A percentile compares a stretch with the other conserved stretches of the same genome.
Conservation (phyloP, 1,284 basidiomycete species). For the Trichosporon asahii region DNA sequence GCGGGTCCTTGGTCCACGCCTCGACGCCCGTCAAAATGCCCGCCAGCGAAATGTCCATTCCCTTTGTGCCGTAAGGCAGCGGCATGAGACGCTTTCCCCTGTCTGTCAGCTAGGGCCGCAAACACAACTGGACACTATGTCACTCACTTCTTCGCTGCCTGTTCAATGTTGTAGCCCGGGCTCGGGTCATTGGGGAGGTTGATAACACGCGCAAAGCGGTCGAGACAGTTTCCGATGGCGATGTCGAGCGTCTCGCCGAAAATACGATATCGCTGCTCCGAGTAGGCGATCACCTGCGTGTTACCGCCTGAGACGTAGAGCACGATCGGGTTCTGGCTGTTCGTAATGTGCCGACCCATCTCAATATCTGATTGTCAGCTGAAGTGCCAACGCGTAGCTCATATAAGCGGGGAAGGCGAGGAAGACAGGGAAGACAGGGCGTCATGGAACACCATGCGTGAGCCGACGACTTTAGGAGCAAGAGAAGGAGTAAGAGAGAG, state of each 20-base stretch:
- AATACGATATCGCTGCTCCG: constrained; percentile 92
- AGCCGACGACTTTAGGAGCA: too few species aligned
- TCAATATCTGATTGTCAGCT: constrained; percentile 73
- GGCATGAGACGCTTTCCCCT: constrained; percentile 64
- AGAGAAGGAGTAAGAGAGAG: not conserved
- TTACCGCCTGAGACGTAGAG: constrained; percentile 99
- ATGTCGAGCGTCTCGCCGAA: constrained; percentile 99
- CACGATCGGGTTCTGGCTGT: constrained; percentile 91
- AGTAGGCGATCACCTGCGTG: constrained; percentile 98
- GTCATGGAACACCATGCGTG: too few species aligned
- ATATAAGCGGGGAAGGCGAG: too few species aligned
- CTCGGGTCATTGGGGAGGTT: constrained; percentile 92
- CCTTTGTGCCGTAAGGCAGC: constrained; percentile 94
- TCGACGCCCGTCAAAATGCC: constrained; percentile 87
- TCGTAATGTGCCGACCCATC: constrained; percentile 95
- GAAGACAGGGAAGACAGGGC: too few species aligned
- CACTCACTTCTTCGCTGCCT: constrained; percentile 79
- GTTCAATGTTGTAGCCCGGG: constrained; percentile 98
- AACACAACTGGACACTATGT: constrained; percentile 5
- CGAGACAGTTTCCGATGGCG: constrained; percentile 96
- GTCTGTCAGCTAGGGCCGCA: not conserved
- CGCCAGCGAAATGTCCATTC: constrained; percentile 92
- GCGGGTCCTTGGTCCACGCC: constrained; percentile 76
- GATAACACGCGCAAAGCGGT: constrained; percentile 95
- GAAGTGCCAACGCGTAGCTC: too few species aligned